Evolutionary conservation across 371 early-diverging fungal genomes (phyloP).

Genomic region (Mucor irregularis): DNA sequence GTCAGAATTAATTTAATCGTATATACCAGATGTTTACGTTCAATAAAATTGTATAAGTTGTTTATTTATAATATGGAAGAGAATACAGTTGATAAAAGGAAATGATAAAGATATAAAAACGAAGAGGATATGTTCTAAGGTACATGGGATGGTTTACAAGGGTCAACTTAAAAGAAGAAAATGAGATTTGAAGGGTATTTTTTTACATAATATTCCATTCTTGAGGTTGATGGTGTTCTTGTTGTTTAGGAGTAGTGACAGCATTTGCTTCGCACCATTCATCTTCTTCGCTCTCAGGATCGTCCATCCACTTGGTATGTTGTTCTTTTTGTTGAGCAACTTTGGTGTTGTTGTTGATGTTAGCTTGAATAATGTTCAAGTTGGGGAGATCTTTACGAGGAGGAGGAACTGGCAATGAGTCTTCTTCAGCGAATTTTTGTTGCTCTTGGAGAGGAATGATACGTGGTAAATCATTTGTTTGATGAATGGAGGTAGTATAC

Average conservation of each 20-base stretch:
- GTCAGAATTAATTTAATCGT: neutral
- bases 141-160: constrained; percentile 1
- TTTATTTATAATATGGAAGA: neutral
- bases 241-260: constrained; percentile 3
- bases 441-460: constrained; percentile 14
- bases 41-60: too few species aligned
- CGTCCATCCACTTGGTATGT: constrained; percentile 42
- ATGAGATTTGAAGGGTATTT: neutral
- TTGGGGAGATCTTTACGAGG: constrained; percentile 9
- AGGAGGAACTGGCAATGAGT: constrained; percentile 10
- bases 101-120: neutral
- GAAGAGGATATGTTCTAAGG: constrained; percentile 1
- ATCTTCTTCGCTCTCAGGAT: constrained; percentile 33
- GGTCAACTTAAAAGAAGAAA: neutral
- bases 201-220: neutral
- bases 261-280: constrained; percentile 10
- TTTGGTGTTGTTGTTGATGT: too few species aligned
- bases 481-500: constrained; percentile 17
- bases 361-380: neutral
- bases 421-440: neutral
- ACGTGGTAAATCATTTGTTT: constrained; percentile 18
- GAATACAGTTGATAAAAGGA: neutral
- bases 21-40: neutral
- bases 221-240: neutral
- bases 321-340: neutral